Evolutionary conservation across 805 yeast genomes (phyloP), one percentile per base, ranked within the genome.

Genomic region (Zygoascus bituminiphila): DNA sequence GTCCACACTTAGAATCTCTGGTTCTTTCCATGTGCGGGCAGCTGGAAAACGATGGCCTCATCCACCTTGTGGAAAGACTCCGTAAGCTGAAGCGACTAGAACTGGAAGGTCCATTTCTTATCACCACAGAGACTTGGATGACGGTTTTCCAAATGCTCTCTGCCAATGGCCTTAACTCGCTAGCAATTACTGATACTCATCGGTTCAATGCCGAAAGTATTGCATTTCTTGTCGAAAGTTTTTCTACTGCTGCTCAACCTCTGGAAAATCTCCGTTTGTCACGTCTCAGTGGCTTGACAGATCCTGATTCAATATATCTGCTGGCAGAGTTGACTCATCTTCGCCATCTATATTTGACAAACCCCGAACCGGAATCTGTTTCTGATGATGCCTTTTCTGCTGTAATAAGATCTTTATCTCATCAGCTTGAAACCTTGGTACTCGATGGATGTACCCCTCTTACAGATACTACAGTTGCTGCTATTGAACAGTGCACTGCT

Each of bases 11-110:
- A 2, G 80, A 76, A 54, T 63, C 71, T 1, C 62, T 93, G 40
- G 82, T 82, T 0, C 68, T 93, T 41, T 79, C 80, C 50, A 91
- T 89, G 97, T 91, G 98, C 70, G 98, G 98, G 4, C 89, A 85
- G 56, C 67, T 93, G 37, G 88, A 84, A 57, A 85, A 85, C 61
- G 88, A 82, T 53, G 82, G 84, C 49, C 62, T 93, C 50, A 61
- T 70, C 15, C 84, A 87, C 60, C 78, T 76, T 51, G 74, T 77
- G 4, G 68, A 77, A 8, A 81, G 85, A 53, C 68, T 91, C 38
- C 66, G 67, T 0, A 65, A 75, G 25, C 68, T 93, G 42, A 69
- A 63, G 14, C 70, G 76, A 12, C 49, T 91, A 6, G 68, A 75
- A n/a, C 66, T 93, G 33, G 89, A 91, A 63, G 99, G 99, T 0